Conservation (phyloP, 1,139 yeast species). For the Diutina mesorugosa region DNA sequence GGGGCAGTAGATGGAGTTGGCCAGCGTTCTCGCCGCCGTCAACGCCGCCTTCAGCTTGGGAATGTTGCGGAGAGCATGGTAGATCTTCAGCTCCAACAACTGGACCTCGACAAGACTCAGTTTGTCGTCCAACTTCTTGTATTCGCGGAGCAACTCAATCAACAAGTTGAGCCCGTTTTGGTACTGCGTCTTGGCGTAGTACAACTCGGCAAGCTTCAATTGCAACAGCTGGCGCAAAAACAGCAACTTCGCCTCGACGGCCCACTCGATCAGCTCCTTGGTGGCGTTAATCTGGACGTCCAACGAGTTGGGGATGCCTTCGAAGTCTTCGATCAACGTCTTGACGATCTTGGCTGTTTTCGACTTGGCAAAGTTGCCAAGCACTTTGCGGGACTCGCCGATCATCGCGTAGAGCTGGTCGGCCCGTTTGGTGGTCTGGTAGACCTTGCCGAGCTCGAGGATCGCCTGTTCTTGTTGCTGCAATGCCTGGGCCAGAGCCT, state of each 20-base stretch:
- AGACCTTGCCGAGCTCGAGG: conserved; percentile 49
- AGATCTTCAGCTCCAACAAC: conserved; percentile 78
- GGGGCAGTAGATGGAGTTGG: conserved; percentile 91
- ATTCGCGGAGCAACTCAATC: conserved; percentile 62
- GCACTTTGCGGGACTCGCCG: conserved; percentile 53
- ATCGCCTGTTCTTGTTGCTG: conserved; percentile 54
- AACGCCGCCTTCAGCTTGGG: conserved; percentile 90
- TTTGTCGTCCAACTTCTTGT: conserved; percentile 90
- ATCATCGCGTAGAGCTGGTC: conserved; percentile 49
- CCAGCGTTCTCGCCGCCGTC: conserved; percentile 93
- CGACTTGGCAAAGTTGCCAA: conserved; percentile 77
- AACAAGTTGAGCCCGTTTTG: conserved; percentile 66
- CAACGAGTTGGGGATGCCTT: conserved; percentile 50
- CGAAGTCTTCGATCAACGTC: conserved; percentile 67
- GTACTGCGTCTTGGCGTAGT: conserved; percentile 52
- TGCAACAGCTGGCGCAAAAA: conserved; percentile 84
- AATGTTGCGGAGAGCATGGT: conserved; percentile 81
- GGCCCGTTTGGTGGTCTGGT: conserved; percentile 29
- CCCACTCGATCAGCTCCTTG: conserved; percentile 79
- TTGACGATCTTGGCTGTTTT: conserved; percentile 85
- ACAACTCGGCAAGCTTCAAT: conserved; percentile 67
- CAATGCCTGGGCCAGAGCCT: conserved; percentile 4
- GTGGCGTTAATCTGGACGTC: conserved; percentile 68
- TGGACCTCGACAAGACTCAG: conserved; percentile 93
- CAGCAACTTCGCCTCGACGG: conserved; percentile 68